phyloP scores from a whole-genome alignment of 2,329 filamentous ascomycete species.

The Cordyceps cicadae region DNA sequence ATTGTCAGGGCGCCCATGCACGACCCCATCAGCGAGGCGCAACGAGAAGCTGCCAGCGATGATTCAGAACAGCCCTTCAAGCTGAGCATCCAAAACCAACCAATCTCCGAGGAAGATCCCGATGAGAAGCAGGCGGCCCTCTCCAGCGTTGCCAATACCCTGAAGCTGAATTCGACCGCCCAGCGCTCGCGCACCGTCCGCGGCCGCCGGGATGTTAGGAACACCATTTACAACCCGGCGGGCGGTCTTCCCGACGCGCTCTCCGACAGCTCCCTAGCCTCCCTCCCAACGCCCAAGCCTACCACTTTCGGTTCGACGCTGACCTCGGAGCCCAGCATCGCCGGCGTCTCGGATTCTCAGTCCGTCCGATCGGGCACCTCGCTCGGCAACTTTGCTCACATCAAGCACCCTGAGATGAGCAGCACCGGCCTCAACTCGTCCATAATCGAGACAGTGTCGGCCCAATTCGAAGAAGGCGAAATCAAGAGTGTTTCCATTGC shows the following conservation, averaged over 20 bases:
- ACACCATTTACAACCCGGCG: slow-evolving; percentile 73
- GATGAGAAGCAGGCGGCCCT: slow-evolving; percentile 65
- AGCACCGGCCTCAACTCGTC: slow-evolving; percentile 77
- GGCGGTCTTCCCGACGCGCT: slow-evolving; percentile 27
- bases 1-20: slow-evolving; percentile 58
- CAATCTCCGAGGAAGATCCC: slow-evolving; percentile 69
- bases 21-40: slow-evolving; percentile 62
- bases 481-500: slow-evolving; percentile 66
- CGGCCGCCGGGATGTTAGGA: slow-evolving; percentile 83
- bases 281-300: slow-evolving; percentile 21
- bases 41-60: slow-evolving; percentile 53
- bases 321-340: slow-evolving; percentile 53
- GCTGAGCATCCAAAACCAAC: slow-evolving; percentile 69
- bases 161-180: slow-evolving; percentile 57
- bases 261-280: slow-evolving; percentile 23
- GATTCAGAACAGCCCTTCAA: slow-evolving; percentile 64
- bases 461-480: slow-evolving; percentile 66
- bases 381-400: slow-evolving; percentile 57
- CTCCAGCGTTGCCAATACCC: slow-evolving; percentile 64
- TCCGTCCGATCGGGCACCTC: slow-evolving; percentile 87
- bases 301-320: slow-evolving; percentile 46
- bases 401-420: slow-evolving; percentile 74
- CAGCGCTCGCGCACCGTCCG: slow-evolving; percentile 69
- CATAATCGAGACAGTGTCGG: slow-evolving; percentile 84
- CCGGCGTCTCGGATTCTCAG: slow-evolving; percentile 68